These are phyloP conservation scores for Xylaria sp. DNA, from an alignment of 2,329 filamentous ascomycete species.

Conservation along the genomic window DNA sequence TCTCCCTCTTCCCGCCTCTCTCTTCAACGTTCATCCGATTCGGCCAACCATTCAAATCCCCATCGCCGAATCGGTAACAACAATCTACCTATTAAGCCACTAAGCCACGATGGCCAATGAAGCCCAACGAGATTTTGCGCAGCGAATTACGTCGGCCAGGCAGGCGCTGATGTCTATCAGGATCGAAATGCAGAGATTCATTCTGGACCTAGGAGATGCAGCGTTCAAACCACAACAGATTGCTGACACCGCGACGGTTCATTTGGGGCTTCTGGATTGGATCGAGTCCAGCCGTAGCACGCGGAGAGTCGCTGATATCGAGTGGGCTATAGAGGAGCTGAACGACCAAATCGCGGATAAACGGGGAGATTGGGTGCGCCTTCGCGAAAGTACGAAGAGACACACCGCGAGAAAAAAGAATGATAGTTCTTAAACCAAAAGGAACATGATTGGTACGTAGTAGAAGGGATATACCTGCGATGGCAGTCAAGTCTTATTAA, in stretches of 20 bases:
- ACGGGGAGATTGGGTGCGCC: not conserved
- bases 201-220: not conserved
- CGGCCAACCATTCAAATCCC: not conserved
- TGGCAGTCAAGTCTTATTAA: not conserved
- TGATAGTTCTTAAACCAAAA: not conserved
- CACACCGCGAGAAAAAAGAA: not conserved
- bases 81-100: not conserved
- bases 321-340: not conserved
- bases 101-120: not conserved
- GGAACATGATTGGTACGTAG: not conserved
- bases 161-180: not conserved
- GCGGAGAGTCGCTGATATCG: not conserved
- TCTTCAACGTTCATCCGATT: not conserved
- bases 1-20: not conserved
- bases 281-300: not conserved
- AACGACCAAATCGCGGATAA: slow-evolving; percentile 1
- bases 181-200: not conserved
- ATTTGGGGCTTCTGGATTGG: not conserved
- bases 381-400: not conserved
- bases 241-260: not conserved
- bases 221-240: not conserved
- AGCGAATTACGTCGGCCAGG: not conserved
- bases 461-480: not conserved
- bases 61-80: not conserved
- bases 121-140: not conserved